phyloP scores from a whole-genome alignment of 306 rosid genomes.

The Cicer cuneatum region DNA sequence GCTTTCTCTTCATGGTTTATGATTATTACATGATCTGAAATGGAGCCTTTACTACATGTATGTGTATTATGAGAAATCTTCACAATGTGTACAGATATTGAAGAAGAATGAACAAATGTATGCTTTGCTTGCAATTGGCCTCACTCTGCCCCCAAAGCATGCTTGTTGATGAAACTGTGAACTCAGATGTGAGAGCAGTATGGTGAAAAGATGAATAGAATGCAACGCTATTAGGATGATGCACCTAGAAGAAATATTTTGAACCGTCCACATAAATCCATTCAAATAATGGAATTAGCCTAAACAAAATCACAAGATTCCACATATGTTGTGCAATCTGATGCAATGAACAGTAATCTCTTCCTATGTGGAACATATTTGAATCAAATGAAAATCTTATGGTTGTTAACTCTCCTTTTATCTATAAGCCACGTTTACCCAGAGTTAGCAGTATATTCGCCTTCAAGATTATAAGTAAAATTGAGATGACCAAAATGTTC shows the following conservation, averaged over 20 bases:
- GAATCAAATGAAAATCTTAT: no score
- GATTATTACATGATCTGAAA: not conserved
- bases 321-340: no score
- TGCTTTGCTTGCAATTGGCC: constrained; percentile 84
- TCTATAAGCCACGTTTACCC: no score
- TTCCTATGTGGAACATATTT: no score
- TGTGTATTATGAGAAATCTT: constrained; percentile 82
- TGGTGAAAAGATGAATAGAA: constrained; percentile 90
- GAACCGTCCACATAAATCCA: no score
- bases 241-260: constrained; percentile 38
- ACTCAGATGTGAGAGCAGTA: constrained; percentile 88
- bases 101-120: constrained; percentile 98
- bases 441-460: no score
- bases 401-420: no score
- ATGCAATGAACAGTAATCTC: no score
- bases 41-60: constrained; percentile 53
- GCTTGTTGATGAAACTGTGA: constrained; percentile 89
- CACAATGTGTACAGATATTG: constrained; percentile 90
- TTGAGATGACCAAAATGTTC: no score
- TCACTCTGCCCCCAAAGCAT: constrained; percentile 86
- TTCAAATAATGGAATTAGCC: no score
- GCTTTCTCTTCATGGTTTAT: not conserved
- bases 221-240: constrained; percentile 89
- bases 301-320: no score
- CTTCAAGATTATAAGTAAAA: no score